A percentile compares a stretch with the other conserved stretches of the same genome.
These are phyloP conservation scores for Linnemannia schmuckeri DNA, from an alignment of 192 early-diverging fungal genomes.

Conservation along the genomic window DNA sequence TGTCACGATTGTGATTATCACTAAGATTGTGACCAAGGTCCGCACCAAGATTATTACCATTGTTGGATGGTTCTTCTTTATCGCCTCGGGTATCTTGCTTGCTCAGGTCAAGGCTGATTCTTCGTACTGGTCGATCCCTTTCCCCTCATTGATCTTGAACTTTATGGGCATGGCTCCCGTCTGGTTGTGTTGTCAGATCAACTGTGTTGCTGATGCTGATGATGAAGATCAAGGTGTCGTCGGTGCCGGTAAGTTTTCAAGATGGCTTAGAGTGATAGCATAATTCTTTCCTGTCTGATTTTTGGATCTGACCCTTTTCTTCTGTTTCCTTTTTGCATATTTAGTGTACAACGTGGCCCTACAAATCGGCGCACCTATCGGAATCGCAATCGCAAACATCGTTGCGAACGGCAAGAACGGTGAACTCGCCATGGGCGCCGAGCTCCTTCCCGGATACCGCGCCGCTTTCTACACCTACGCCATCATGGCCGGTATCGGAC, in stretches of 20 bases:
- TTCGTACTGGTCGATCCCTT: constrained; percentile 26
- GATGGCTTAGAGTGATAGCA: too few relatives aligned
- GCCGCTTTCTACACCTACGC: constrained; percentile 28
- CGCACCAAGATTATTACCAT: constrained; percentile 26
- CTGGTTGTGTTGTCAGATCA: constrained; percentile 33
- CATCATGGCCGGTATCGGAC: constrained; percentile 20
- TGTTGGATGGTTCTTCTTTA: constrained; percentile 30
- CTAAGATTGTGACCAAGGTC: constrained; percentile 19
- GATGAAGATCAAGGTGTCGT: constrained; percentile 39
- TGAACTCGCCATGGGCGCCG: constrained; percentile 2
- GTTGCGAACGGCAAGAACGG: constrained; percentile 35
- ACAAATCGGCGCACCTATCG: constrained; percentile 51
- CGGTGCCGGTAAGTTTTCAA: constrained; percentile 14
- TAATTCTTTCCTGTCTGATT: background rate
- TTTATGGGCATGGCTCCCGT: constrained; percentile 31
- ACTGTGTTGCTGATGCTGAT: constrained; percentile 27
- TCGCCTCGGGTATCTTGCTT: constrained; percentile 14
- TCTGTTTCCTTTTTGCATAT: background rate
- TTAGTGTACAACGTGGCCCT: constrained; percentile 40
- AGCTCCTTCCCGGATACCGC: constrained; percentile 22
- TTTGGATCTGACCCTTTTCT: background rate
- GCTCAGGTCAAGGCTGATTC: constrained; percentile 24
- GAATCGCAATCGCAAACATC: constrained; percentile 50
- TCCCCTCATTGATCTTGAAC: constrained; percentile 26
- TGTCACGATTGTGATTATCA: background rate